These are phyloP conservation scores for Echinosophora koreensis DNA, from an alignment of 306 rosid species.

Conservation along the genomic window DNA sequence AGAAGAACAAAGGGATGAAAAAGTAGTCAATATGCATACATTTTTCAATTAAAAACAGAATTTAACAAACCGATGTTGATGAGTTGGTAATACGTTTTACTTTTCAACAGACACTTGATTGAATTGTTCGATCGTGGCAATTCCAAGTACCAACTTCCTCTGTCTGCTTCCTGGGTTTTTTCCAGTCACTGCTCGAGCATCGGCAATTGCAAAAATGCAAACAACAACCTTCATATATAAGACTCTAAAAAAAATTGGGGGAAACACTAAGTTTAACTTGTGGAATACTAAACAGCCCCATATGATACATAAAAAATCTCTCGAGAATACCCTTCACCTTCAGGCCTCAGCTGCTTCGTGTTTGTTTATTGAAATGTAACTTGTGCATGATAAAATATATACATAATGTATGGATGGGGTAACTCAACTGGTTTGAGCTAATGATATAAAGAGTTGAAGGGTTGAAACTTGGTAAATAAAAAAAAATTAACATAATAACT, in stretches of 20 bases:
- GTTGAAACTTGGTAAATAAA: no score
- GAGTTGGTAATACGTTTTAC: background rate
- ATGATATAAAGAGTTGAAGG: no score
- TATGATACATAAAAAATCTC: background rate
- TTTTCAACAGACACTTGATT: background rate
- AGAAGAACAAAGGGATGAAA: background rate
- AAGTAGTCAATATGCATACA: background rate
- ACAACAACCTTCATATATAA: no score
- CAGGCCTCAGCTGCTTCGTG: background rate
- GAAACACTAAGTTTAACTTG: no score
- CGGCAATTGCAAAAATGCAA: no score
- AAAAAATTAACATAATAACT: no score
- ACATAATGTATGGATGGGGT: no score
- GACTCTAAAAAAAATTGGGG: no score
- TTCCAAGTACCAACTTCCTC: background rate
- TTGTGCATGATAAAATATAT: no score
- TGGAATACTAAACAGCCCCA: background rate
- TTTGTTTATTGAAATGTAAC: no score
- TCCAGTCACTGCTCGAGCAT: no score
- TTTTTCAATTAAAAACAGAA: slow-evolving; percentile 1
- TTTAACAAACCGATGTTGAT: background rate
- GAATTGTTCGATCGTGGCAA: background rate
- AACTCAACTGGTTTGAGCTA: no score
- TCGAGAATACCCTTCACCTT: background rate
- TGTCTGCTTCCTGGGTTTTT: background rate